Base-by-base conservation (phyloP, 2,329 filamentous ascomycete genomes). In the Penicillium janthinellum region DNA sequence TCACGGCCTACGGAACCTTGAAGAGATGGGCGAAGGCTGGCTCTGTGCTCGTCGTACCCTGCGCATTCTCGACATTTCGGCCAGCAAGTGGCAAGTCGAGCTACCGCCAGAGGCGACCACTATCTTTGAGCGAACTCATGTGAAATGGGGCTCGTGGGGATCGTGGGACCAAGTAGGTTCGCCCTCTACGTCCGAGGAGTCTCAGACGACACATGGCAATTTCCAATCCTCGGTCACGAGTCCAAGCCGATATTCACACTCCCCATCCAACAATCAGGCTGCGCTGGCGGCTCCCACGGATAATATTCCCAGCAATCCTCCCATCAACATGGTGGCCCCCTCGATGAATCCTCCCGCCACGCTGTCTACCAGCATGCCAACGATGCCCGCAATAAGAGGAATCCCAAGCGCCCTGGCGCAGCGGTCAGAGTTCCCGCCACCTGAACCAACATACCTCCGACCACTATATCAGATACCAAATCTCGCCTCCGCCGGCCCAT, bases 21-120 rank as follows among this genome's bases (percentile, higher is more conserved):
- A 98, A 74, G 94, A 98, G 71, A 97, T 99, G 68, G 92, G 92
- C 0, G 93, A 97, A 74, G 90, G 92, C 68, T 99, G 95, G 95
- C 85, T 92, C 0, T 95, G 92, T 69, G 94, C 93, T 10, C 85
- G 93, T 55, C 86, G 94, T 12, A 94, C 93, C 0, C 82, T 98
- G 6, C 87, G 88, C 60, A 96, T 98, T 50, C 82, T 99, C 45
- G 92, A 90, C 66, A 87, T 96, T 4, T 85, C 96, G 12, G 89
- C 90, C 0, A 86, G 88, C n/a, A 95, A 95, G 70, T 98, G 95
- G 93, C 89, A 88, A 17, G 89, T 96, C 45, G 88, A 92, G 57
- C 77, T 98, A 10, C 94, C 95, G 0, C 88, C 91, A 60, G 94
- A 98, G 75, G 94, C 93, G 0, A 83, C 85, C 0, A 78, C 83